These are phyloP conservation scores for Hypoxylon cercidicola DNA, from an alignment of 495 filamentous ascomycete species.

Conservation along the genomic window DNA sequence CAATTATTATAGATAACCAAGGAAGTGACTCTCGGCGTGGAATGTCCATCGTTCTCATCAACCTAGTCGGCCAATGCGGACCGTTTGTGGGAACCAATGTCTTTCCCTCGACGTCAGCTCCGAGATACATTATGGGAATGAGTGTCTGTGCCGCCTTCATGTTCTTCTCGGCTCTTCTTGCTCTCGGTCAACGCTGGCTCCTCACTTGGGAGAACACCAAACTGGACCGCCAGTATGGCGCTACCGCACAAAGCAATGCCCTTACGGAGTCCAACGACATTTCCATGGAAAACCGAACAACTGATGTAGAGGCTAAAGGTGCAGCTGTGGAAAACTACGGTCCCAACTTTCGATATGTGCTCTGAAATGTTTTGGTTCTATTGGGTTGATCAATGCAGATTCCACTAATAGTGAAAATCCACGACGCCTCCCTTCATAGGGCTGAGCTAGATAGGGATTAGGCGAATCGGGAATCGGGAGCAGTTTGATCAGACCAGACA, in stretches of 20 bases:
- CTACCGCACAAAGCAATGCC: background rate
- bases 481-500: too few species aligned
- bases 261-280: too few species aligned
- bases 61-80: constrained; percentile 72
- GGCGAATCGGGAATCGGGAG: too few species aligned
- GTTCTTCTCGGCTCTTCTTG: constrained; percentile 68
- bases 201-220: constrained; percentile 69
- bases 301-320: constrained; percentile 6
- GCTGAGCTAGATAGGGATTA: too few species aligned
- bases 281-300: constrained; percentile 1
- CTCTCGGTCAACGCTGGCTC: constrained; percentile 62
- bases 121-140: constrained; percentile 70
- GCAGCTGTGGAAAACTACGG: constrained; percentile 49
- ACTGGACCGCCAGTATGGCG: constrained; percentile 39
- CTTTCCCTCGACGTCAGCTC: constrained; percentile 65
- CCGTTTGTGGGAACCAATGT: constrained; percentile 74
- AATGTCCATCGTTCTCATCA: constrained; percentile 72
- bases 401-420: background rate
- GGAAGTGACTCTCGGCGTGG: constrained; percentile 72
- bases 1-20: constrained; percentile 61
- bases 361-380: constrained; percentile 31
- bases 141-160: constrained; percentile 73
- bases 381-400: constrained; percentile 1
- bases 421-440: too few species aligned
- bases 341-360: constrained; percentile 50